Evolutionary conservation across 352 stramenopile species (phyloP).

Genomic region (Phytophthora hibernalis): DNA sequence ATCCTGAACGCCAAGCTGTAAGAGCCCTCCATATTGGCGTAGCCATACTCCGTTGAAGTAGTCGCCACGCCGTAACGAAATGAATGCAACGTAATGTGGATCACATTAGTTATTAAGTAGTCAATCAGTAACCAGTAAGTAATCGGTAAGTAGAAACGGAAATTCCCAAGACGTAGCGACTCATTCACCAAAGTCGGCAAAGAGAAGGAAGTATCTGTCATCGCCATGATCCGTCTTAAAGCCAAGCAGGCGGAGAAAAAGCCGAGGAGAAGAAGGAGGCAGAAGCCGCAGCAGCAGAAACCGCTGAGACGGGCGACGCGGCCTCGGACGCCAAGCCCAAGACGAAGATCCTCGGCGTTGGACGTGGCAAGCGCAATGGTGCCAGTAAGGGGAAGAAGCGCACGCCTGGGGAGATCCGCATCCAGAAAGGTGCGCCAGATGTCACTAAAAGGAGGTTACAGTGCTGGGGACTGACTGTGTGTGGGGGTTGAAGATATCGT

Average conservation of each 20-base stretch:
- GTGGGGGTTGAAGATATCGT: constrained; percentile 91
- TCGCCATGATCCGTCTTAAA: constrained; percentile 81
- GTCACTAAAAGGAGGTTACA: background rate
- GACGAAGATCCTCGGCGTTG: constrained; percentile 86
- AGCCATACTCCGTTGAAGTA: constrained; percentile 10
- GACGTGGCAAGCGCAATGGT: constrained; percentile 73
- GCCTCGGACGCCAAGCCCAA: constrained; percentile 59
- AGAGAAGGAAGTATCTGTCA: background rate
- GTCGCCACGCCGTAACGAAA: constrained; percentile 26
- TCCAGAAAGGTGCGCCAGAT: constrained; percentile 94
- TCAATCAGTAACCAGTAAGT: no score
- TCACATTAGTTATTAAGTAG: no score
- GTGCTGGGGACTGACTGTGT: background rate
- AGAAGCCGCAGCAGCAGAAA: constrained; percentile 26
- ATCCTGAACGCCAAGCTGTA: constrained; percentile 80
- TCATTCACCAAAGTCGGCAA: constrained; percentile 23
- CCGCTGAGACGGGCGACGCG: constrained; percentile 27
- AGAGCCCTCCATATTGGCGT: constrained; percentile 13
- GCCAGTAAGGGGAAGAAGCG: constrained; percentile 91
- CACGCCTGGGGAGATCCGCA: constrained; percentile 97
- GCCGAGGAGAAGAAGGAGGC: constrained; percentile 68
- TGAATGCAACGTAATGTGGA: constrained; percentile 30
- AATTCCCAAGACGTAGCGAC: no score
- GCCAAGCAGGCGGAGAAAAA: constrained; percentile 89
- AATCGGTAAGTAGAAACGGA: no score